These are phyloP conservation scores for Ceratocystis destructans DNA, from an alignment of 2,329 filamentous ascomycete genomes.

Conservation along the genomic window DNA sequence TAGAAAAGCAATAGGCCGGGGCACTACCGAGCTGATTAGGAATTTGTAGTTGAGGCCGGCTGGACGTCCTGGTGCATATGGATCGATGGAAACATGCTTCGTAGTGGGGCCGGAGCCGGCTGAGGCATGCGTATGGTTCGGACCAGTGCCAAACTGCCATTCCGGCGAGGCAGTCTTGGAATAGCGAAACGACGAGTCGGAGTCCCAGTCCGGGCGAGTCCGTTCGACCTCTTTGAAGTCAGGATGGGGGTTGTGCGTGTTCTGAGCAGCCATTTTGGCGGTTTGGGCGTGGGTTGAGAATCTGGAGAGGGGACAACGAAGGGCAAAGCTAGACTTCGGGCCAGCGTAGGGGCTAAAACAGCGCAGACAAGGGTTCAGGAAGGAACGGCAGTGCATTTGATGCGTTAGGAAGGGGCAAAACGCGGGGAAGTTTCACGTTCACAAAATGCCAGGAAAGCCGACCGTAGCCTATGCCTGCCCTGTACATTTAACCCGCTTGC, in stretches of 20 bases:
- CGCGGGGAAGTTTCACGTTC: neutral
- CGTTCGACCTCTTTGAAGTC: constrained; percentile 64
- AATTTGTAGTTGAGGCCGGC: constrained; percentile 77
- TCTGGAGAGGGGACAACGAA: constrained; percentile 20
- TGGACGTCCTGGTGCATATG: constrained; percentile 55
- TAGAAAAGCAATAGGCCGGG: constrained; percentile 61
- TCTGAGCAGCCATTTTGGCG: constrained; percentile 14
- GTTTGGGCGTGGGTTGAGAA: neutral
- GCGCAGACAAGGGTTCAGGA: neutral
- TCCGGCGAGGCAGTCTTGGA: constrained; percentile 50
- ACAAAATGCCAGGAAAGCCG: neutral
- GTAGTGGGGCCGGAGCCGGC: constrained; percentile 27
- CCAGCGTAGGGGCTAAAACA: neutral
- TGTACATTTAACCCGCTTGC: neutral
- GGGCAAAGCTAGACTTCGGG: constrained; percentile 15
- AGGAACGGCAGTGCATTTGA: neutral
- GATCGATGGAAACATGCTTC: constrained; percentile 66
- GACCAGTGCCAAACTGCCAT: constrained; percentile 54
- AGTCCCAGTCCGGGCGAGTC: constrained; percentile 48
- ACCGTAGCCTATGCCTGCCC: neutral
- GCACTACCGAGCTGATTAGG: constrained; percentile 68
- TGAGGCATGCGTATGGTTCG: constrained; percentile 36
- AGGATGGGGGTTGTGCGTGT: constrained; percentile 52
- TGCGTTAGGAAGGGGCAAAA: neutral
- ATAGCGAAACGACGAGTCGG: constrained; percentile 35